phyloP scores from a whole-genome alignment of 2,329 filamentous ascomycete genomes.

The Blastomyces silverae region DNA sequence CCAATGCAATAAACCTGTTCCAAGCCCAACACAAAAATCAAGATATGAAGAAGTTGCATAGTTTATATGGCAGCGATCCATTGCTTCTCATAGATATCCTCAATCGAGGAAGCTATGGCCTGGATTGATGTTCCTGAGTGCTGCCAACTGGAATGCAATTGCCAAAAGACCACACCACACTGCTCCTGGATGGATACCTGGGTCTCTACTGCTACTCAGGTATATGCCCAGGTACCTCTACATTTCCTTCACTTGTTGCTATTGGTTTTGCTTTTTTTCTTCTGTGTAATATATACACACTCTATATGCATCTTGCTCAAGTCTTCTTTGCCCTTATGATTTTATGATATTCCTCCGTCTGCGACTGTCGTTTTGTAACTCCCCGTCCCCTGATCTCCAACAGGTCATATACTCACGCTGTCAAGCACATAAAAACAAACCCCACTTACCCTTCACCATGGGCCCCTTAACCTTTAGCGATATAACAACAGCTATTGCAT shows the following conservation, averaged over 20 bases:
- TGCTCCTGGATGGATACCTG: not conserved
- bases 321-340: not conserved
- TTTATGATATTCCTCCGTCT: not conserved
- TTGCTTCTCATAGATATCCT: not conserved
- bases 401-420: not conserved
- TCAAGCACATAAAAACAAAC: not conserved
- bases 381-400: not conserved
- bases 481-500: conserved; percentile 8
- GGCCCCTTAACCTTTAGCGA: conserved; percentile 4
- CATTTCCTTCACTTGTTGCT: not conserved
- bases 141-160: not conserved
- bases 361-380: not conserved
- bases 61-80: not conserved
- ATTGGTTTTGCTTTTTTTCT: not conserved
- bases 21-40: not conserved
- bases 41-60: not conserved
- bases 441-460: not conserved
- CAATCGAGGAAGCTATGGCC: not conserved
- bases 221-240: not conserved
- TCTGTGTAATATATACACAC: not conserved
- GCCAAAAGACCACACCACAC: not conserved
- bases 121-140: not conserved
- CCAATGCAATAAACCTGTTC: not conserved
- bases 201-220: not conserved
- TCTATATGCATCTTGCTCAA: not conserved